Evolutionary conservation across 2,329 filamentous ascomycete species (phyloP), one percentile per base, ranked within the genome.

Genomic region (Fusarium burgessii): DNA sequence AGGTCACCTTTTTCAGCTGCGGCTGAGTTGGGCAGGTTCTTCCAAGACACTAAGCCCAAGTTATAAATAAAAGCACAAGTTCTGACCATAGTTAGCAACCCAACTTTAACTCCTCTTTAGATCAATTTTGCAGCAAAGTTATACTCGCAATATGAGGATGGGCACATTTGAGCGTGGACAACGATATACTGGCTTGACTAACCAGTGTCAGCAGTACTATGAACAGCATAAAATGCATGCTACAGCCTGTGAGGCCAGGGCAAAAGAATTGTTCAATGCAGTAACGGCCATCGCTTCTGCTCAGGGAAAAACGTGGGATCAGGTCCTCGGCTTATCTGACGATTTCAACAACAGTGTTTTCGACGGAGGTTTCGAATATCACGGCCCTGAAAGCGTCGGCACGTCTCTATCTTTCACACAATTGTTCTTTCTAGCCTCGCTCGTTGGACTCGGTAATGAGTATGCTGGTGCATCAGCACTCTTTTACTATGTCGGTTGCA

Each of bases 51-150:
- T 23, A 23, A 23, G 23, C 23, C 23, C 18, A 33, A 23, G 3
- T 27, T 2, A 5, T 1, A 0, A 10, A 49, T 4, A 23, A 49
- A 14, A 33, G 13, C 15, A 17, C 3, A 2, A 14, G 1, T 13
- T 0, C 12, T 18, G 14, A 7, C 7, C 14, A 1, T 18, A 3
- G 3, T 7, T 13, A 14, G 14, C 4, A 33, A 2, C 13, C 9
- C 3, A 9, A 13, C 3, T 2, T 1, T 7, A 13, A 2, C 2
- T 49, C 7, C 29, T 23, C 7, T 18, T 7, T 47, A 32, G 13
- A 15, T 20, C 1, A 11, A 9, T 8, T 6, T 7, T 23, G 23
- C 1, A 13, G 15, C 10, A 7, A 35, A 2, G 6, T 7, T 29
- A 18, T 2, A 18, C 3, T 33, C 20, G 2, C 17, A 35, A 50